Evolutionary conservation across 768 basidiomycete species (phyloP).

Genomic region (Tulasnella sp.): DNA sequence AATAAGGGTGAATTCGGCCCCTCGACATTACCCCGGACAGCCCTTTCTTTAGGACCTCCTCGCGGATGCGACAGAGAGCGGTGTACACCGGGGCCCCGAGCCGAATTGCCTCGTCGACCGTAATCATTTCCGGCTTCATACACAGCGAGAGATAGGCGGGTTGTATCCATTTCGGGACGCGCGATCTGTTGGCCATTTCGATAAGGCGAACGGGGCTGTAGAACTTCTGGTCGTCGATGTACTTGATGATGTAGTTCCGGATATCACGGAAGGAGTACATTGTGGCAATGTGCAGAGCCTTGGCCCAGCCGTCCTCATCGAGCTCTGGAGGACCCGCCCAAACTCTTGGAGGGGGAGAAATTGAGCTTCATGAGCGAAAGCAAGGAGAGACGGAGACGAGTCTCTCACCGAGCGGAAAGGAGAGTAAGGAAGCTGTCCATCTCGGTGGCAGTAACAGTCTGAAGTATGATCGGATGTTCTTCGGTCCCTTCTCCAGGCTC

Average conservation of each 20-base stretch:
- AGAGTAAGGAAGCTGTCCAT: constrained; percentile 25
- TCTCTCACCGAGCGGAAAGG: constrained; percentile 14
- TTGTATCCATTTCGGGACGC: constrained; percentile 31
- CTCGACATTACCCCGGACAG: not conserved
- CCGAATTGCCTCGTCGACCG: constrained; percentile 12
- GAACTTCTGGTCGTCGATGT: constrained; percentile 11
- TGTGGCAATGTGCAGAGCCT: constrained; percentile 22
- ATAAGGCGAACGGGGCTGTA: constrained; percentile 16
- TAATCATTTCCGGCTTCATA: constrained; percentile 11
- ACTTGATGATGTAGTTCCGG: constrained; percentile 26
- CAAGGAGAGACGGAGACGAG: not conserved
- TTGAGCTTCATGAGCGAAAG: not conserved
- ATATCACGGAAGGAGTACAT: constrained; percentile 19
- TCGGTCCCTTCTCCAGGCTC: not conserved
- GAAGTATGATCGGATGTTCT: constrained; percentile 8
- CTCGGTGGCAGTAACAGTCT: not conserved
- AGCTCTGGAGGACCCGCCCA: constrained; percentile 22
- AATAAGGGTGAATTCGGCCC: not conserved
- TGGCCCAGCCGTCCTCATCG: not conserved
- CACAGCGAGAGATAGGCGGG: constrained; percentile 27
- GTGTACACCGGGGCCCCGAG: not conserved
- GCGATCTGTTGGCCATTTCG: constrained; percentile 17
- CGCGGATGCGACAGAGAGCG: constrained; percentile 24
- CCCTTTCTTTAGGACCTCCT: not conserved
- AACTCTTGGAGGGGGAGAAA: not conserved